Conservation (phyloP, 1,139 yeast species). For the Taiozyma sp. region DNA sequence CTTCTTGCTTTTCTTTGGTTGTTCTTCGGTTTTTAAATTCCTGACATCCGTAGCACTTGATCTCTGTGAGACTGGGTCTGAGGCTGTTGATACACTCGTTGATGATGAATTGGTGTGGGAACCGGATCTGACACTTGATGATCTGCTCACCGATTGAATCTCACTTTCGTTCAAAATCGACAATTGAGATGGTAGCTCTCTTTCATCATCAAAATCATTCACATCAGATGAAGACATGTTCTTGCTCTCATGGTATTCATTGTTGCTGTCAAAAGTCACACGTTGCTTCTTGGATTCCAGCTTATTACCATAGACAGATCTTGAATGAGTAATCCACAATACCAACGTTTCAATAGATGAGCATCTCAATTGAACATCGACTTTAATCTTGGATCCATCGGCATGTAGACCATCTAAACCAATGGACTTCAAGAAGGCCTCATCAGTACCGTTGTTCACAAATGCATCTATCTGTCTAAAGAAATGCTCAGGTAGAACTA, state of each 20-base stretch:
- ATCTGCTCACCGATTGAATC: conserved; percentile 9
- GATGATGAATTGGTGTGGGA: conserved; percentile 9
- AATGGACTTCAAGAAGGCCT: conserved; percentile 49
- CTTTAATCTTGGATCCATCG: conserved; percentile 57
- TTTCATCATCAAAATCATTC: conserved; percentile 9
- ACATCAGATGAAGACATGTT: conserved; percentile 1
- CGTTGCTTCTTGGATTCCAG: conserved; percentile 6
- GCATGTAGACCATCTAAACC: conserved; percentile 66
- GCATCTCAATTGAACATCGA: conserved; percentile 81
- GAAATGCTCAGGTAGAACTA: conserved; percentile 84
- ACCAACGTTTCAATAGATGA: conserved; percentile 54
- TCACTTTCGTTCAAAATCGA: conserved; percentile 29
- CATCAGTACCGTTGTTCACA: conserved; percentile 31
- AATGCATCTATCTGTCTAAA: conserved; percentile 53
- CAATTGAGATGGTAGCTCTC: conserved; percentile 30
- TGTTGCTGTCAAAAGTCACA: not conserved
- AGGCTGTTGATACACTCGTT: conserved; percentile 7
- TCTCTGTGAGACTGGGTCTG: conserved; percentile 6
- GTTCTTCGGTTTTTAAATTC: not conserved
- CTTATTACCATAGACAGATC: conserved; percentile 30
- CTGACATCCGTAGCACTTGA: conserved; percentile 5
- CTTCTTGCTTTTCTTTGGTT: not conserved
- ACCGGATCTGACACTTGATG: conserved; percentile 11
- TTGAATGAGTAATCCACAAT: conserved; percentile 85
- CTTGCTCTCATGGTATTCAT: not conserved